Evolutionary conservation across 805 yeast species (phyloP).

Genomic region (Metschnikowia lochheadii): DNA sequence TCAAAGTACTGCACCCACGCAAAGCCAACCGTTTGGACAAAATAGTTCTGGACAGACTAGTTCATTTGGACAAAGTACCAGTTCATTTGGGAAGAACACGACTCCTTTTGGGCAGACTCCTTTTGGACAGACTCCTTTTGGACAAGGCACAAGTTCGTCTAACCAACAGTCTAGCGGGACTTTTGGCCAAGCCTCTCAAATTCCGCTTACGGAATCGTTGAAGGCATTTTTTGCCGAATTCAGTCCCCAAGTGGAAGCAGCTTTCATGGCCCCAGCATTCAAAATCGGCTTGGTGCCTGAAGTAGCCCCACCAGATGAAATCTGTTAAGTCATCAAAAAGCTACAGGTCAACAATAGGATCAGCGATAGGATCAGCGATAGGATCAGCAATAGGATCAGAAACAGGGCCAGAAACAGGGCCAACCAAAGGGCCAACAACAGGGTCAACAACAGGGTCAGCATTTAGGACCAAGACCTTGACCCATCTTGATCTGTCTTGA

Average conservation of each 20-base stretch:
- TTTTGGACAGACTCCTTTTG: background rate
- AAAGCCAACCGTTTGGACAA: constrained; percentile 8
- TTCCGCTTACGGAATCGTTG: background rate
- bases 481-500: too few species aligned
- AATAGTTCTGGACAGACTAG: background rate
- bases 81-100: background rate
- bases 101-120: too few species aligned
- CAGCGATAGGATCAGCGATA: too few species aligned
- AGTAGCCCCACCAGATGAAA: constrained; percentile 57
- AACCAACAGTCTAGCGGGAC: background rate
- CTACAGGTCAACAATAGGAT: too few species aligned
- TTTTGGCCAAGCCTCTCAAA: background rate
- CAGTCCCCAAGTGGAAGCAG: constrained; percentile 39
- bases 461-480: too few species aligned
- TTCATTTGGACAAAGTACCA: background rate
- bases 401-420: too few species aligned
- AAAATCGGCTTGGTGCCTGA: constrained; percentile 68
- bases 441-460: too few species aligned
- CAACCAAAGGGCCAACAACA: too few species aligned
- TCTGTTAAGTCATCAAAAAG: constrained; percentile 7
- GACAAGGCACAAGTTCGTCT: too few species aligned
- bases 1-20: background rate
- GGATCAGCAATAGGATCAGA: too few species aligned
- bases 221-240: constrained; percentile 31
- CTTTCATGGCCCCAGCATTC: constrained; percentile 48